Base-by-base conservation (phyloP, 2,329 filamentous ascomycete genomes). In the Aspergillus sergii region DNA sequence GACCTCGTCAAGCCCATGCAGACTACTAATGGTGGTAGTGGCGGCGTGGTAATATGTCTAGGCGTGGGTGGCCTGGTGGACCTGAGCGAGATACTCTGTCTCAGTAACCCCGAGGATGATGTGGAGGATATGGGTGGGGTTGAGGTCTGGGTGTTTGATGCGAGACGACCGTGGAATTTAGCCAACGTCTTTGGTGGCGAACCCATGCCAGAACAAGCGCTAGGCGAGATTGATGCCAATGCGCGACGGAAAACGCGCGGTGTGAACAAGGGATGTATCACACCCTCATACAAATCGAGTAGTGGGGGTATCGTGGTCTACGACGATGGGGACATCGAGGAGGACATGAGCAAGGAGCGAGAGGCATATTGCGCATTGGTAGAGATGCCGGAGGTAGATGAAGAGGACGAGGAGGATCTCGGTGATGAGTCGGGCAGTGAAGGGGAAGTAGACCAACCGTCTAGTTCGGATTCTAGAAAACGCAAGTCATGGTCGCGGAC, bases 241-340 rank as follows among this genome's bases (percentile, higher is more conserved):
- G 64, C 73, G 55, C 73, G 72, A 71, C 82, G 85, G 65, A 85
- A 85, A 66, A 86, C 87, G 8, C 73, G 79, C 12, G 93, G 94
- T 10, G 88, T 97, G 3, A 85, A 87, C 23, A 88, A 88, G 51
- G 94, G 94, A 1, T 88, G 88, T 61, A 86, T 98, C 57, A 84
- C 86, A 30, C 85, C 87, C 16, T 81, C 84, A 0, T 97, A 96
- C 75, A 89, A 87, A 67, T 88, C 91, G 6, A 91, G 92, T 34
- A 90, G 86, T 72, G 94, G 94, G 21, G 95, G 95, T 0, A 91
- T 99, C 48, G 87, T 99, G 64, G 93, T 97, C 2, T 96, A 95
- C 76, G 95, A 98, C 73, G 95, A 98, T 74, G 95, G 94, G 1
- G 95, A 99, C 76, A 94, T 99, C 57, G 91, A 94, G 69, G 91